phyloP scores from a whole-genome alignment of 768 basidiomycete species.

The Dioszegia aurantiaca region DNA sequence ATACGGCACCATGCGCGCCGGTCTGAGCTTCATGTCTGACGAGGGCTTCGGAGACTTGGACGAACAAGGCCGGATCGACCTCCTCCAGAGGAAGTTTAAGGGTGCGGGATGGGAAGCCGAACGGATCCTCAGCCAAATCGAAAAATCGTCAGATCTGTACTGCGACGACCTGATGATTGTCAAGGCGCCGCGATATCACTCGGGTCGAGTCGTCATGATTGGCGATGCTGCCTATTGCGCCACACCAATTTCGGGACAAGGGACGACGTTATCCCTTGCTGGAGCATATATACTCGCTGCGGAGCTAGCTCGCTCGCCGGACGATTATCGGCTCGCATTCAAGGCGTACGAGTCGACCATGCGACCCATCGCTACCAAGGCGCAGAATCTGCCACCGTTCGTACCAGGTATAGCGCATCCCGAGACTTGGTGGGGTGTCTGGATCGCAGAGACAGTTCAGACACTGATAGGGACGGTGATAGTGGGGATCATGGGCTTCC shows the following conservation, averaged over 20 bases:
- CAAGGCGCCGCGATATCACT: slow-evolving; percentile 17
- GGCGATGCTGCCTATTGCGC: slow-evolving; percentile 42
- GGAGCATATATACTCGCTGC: slow-evolving; percentile 41
- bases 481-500: not conserved
- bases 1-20: slow-evolving; percentile 1
- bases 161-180: slow-evolving; percentile 26
- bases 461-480: not conserved
- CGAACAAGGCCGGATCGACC: not conserved
- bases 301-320: slow-evolving; percentile 19
- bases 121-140: slow-evolving; percentile 8
- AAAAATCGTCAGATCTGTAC: slow-evolving; percentile 33
- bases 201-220: slow-evolving; percentile 27
- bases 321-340: not conserved
- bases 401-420: slow-evolving; percentile 1
- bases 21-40: not conserved
- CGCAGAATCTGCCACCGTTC: not conserved
- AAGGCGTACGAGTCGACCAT: slow-evolving; percentile 2
- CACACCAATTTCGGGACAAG: slow-evolving; percentile 38
- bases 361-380: slow-evolving; percentile 2
- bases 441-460: not conserved
- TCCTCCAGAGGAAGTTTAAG: not conserved
- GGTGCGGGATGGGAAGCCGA: slow-evolving; percentile 3
- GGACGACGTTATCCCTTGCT: slow-evolving; percentile 30
- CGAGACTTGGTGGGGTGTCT: slow-evolving; percentile 9
- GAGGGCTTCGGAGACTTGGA: not conserved